Conservation (phyloP, 2,329 filamentous ascomycete species). For the Pseudopyricularia javanii region DNA sequence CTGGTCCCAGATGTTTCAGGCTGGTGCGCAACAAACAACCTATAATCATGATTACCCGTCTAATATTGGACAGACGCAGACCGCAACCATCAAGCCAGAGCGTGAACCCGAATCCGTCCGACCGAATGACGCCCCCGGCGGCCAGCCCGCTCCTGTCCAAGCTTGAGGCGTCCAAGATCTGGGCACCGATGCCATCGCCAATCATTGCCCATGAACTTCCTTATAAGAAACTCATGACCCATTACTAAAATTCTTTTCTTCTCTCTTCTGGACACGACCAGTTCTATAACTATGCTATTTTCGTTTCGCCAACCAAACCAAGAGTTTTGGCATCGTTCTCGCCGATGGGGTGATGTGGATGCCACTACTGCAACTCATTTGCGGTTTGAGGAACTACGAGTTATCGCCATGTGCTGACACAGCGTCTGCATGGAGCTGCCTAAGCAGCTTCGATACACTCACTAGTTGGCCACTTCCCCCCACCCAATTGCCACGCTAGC, state of each 20-base stretch:
- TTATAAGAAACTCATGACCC: constrained; percentile 41
- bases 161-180: constrained; percentile 32
- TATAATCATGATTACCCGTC: constrained; percentile 49
- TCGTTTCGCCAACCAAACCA: too few species aligned
- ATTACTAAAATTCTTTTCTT: constrained; percentile 44
- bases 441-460: too few species aligned
- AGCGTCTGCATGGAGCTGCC: too few species aligned
- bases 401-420: too few species aligned
- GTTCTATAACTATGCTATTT: constrained; percentile 40
- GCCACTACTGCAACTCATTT: too few species aligned
- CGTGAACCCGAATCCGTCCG: constrained; percentile 41
- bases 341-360: too few species aligned
- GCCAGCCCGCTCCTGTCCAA: constrained; percentile 17
- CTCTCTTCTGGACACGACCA: constrained; percentile 13
- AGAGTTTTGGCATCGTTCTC: too few species aligned
- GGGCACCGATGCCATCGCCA: constrained; percentile 24
- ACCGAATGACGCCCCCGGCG: constrained; percentile 30
- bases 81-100: constrained; percentile 52
- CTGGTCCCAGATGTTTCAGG: constrained; percentile 69
- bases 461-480: too few species aligned
- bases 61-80: constrained; percentile 58
- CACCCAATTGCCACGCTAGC: too few species aligned
- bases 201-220: constrained; percentile 27
- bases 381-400: too few species aligned
- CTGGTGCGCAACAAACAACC: constrained; percentile 56